These are phyloP conservation scores for Smallanthus sonchifolius DNA, from an alignment of 129 eudicot genomes.

Conservation along the genomic window DNA sequence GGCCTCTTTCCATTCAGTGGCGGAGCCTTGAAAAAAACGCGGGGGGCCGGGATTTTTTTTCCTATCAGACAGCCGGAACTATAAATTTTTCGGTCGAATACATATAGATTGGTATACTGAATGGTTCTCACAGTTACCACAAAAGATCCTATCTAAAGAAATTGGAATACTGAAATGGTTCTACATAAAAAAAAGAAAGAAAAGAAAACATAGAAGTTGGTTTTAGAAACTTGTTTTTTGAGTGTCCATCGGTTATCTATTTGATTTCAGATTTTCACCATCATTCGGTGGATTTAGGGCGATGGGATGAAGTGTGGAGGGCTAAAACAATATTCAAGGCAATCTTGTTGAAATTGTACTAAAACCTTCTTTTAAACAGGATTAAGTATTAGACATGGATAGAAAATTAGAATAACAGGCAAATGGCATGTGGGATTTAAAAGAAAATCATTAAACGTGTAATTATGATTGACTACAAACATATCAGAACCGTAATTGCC, in stretches of 20 bases:
- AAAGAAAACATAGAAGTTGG: not conserved
- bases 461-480: not conserved
- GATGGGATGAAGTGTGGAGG: not conserved
- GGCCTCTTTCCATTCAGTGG: too few species aligned
- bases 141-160: too few species aligned
- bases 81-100: too few species aligned
- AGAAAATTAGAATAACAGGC: not conserved
- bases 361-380: not conserved
- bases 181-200: not conserved
- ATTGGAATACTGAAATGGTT: not conserved
- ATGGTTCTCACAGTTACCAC: too few species aligned
- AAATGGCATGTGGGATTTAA: constrained; percentile 13
- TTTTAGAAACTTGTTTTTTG: not conserved
- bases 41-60: too few species aligned
- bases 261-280: not conserved
- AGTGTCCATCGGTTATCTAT: too few species aligned
- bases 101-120: too few species aligned
- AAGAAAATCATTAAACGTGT: not conserved
- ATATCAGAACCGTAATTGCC: constrained; percentile 3
- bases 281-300: not conserved
- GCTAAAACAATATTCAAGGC: not conserved
- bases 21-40: too few species aligned
- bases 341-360: not conserved
- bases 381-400: not conserved
- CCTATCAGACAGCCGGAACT: too few species aligned